Evolutionary conservation across 441 rosid genomes (phyloP).

Genomic region (Populus hybrid): DNA sequence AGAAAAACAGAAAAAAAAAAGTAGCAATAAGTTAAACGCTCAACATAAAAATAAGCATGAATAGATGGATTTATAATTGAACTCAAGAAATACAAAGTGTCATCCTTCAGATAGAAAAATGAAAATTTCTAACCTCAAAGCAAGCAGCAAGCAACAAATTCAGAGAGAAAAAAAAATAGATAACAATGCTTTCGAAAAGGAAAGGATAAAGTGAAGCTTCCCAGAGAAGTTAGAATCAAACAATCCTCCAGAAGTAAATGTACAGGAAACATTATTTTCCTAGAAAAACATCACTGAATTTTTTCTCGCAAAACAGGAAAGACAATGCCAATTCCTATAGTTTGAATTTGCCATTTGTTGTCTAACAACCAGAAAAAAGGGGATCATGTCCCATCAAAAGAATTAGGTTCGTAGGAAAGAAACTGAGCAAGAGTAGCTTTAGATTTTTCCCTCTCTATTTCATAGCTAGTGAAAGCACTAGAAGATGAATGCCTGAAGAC

Average conservation of each 20-base stretch:
- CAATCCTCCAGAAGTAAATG: background rate
- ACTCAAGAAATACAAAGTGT: background rate
- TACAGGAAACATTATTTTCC: background rate
- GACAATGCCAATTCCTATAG: background rate
- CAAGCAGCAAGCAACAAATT: background rate
- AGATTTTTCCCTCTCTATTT: background rate
- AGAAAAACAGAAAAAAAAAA: constrained; percentile 18
- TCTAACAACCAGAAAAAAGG: background rate
- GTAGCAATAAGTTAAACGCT: constrained; percentile 7
- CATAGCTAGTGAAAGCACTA: background rate
- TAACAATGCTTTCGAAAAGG: background rate
- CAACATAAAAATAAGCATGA: background rate
- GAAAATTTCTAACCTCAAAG: constrained; percentile 4
- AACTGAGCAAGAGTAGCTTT: background rate
- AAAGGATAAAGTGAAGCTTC: background rate
- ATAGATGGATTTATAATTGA: constrained; percentile 1
- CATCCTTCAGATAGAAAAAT: background rate
- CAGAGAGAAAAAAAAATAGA: background rate
- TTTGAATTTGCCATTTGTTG: background rate
- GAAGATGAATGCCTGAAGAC: background rate
- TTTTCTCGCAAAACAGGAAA: constrained; percentile 3
- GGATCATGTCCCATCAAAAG: background rate
- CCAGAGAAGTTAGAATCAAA: background rate
- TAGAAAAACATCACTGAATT: background rate
- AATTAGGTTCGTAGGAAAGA: background rate